These are phyloP conservation scores for Salicornia ramosissima DNA, from an alignment of 148 eudicot species.

Conservation along the genomic window DNA sequence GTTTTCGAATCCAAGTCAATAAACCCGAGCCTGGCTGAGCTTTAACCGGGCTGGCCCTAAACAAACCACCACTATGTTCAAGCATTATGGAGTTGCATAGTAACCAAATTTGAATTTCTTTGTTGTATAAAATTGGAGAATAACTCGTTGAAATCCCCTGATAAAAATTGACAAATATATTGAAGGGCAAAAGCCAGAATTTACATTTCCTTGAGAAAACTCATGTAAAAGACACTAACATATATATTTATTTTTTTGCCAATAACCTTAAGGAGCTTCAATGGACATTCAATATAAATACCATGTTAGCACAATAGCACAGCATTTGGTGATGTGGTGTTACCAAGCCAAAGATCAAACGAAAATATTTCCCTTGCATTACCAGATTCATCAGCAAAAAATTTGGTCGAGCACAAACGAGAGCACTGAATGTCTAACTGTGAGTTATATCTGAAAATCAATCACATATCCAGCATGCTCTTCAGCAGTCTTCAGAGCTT, in stretches of 20 bases:
- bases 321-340: background rate
- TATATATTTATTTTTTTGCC: background rate
- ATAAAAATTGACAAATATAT: background rate
- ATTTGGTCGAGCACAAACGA: background rate
- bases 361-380: background rate
- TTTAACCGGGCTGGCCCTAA: background rate
- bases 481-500: constrained; percentile 37
- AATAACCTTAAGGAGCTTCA: background rate
- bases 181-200: background rate
- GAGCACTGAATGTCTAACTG: background rate
- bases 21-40: background rate
- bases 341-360: background rate
- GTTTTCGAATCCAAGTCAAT: background rate
- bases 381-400: constrained; percentile 1
- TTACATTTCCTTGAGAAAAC: constrained; percentile 6
- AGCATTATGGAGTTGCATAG: background rate
- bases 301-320: background rate
- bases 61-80: background rate
- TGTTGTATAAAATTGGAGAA: background rate
- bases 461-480: constrained; percentile 29
- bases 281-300: background rate
- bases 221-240: constrained; percentile 1
- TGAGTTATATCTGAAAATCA: constrained; percentile 37
- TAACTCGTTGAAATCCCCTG: background rate
- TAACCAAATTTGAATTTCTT: background rate